phyloP scores from a whole-genome alignment of 495 filamentous ascomycete species.

The Penicillium alfredii region DNA sequence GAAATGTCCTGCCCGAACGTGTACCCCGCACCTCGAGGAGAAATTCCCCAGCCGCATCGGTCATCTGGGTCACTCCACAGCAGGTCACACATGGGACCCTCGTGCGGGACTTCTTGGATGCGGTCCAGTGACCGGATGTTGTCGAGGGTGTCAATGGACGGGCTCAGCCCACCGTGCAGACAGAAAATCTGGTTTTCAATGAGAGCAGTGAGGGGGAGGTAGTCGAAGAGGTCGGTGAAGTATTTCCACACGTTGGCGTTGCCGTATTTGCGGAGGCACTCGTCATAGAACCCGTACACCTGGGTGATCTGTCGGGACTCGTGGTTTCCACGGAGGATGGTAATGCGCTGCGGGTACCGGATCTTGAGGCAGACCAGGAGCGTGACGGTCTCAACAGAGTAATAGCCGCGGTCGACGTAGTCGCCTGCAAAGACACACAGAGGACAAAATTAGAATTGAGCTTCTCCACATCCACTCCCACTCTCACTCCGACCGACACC shows the following conservation, averaged over 20 bases:
- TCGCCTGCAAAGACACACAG: conserved; percentile 67
- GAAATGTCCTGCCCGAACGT: conserved; percentile 99
- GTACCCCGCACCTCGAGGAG: conserved; percentile 92
- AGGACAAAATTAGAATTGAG: too few relatives aligned
- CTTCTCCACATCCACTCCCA: not conserved
- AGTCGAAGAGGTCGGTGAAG: conserved; percentile 99
- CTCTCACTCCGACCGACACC: conserved; percentile 12
- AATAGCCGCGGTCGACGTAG: conserved; percentile 95
- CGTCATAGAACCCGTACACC: conserved; percentile 97
- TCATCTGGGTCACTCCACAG: conserved; percentile 98
- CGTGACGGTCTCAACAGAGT: conserved; percentile 93
- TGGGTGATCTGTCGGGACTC: conserved; percentile 97
- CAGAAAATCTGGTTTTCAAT: conserved; percentile 99
- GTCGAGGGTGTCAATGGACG: conserved; percentile 95
- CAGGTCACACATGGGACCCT: conserved; percentile 97
- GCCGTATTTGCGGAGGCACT: conserved; percentile 94
- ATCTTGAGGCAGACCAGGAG: conserved; percentile 93
- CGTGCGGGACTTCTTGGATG: conserved; percentile 97
- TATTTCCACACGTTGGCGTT: conserved; percentile 99
- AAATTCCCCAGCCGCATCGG: conserved; percentile 97
- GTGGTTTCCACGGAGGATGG: conserved; percentile 94
- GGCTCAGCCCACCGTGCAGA: conserved; percentile 91
- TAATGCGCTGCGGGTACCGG: conserved; percentile 92
- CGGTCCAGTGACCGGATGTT: conserved; percentile 94
- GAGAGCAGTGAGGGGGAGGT: conserved; percentile 92